Base-by-base conservation (phyloP, 139 green algal species). In the Diplosphaera chodatii region DNA sequence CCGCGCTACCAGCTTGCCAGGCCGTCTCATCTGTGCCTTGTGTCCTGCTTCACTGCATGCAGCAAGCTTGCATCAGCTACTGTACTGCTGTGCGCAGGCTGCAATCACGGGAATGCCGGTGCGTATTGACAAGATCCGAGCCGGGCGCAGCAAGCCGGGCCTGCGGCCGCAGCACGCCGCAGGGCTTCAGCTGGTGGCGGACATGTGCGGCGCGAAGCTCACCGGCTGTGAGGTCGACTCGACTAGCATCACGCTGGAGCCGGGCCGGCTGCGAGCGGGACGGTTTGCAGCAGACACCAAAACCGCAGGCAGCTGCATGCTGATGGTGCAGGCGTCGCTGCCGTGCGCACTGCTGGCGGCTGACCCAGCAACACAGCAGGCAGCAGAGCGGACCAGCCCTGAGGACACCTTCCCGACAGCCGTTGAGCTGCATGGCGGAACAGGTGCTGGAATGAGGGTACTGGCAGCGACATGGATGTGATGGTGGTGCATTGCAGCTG, bases 301-400 rank as follows among this genome's bases (percentile, higher is more conserved):
- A 8, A 95, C 90, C 0, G 90, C 90, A 10, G 90, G 89, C 37
- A 90, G 81, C 77, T 93, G 87, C 77, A 90, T 78, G 16, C 81
- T 96, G 32, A 79, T 96, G 65, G 84, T 73, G 48, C 48, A 73
- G 70, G 56, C 70, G 34, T 30, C 59, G 1, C 6, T 68, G 62
- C 70, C 62, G 16, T 75, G 59, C 62, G 18, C 64, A 21, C 27
- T 68, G 59, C 63, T 68, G 62, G 32, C 40, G 40, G n/a, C n/a
- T n/a, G n/a, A n/a, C n/a, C n/a, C n/a, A n/a, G n/a, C n/a, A n/a
- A n/a, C n/a, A n/a, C n/a, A 37, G 29, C 32, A n/a, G 40, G 33
- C 66, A 77, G 73, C 80, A 79, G 33, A 76, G 82, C 27, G 74
- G 90, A 33, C 74, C 80, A 34, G 72, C 62, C 67, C 62, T 92